Conservation (phyloP, 768 basidiomycete species). For the Boletales sp. region DNA sequence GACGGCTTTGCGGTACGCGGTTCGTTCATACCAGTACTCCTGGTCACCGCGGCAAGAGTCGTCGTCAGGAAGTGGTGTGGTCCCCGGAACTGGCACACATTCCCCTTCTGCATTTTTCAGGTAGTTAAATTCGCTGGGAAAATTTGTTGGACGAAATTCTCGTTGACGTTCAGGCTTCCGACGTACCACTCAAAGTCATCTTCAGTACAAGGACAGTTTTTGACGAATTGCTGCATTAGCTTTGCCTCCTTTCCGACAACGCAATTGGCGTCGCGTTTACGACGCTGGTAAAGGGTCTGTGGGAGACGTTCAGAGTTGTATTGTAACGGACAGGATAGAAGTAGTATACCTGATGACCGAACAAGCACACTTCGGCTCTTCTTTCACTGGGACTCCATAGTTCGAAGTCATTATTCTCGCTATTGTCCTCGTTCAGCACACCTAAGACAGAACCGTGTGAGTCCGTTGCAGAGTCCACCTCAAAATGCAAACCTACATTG, state of each 20-base stretch:
- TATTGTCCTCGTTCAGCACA: slow-evolving; percentile 61
- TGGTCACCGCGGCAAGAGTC: slow-evolving; percentile 57
- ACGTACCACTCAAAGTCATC: slow-evolving; percentile 94
- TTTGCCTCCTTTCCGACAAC: slow-evolving; percentile 72
- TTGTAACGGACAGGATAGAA: not conserved
- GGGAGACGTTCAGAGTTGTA: not conserved
- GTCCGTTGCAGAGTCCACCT: not conserved
- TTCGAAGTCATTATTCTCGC: slow-evolving; percentile 90
- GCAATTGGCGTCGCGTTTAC: slow-evolving; percentile 75
- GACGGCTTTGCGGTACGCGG: slow-evolving; percentile 85
- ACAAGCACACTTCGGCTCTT: slow-evolving; percentile 84
- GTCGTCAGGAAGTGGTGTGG: slow-evolving; percentile 57
- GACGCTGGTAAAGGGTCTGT: slow-evolving; percentile 89
- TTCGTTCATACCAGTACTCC: slow-evolving; percentile 92
- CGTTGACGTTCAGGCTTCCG: not conserved
- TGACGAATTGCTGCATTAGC: slow-evolving; percentile 47
- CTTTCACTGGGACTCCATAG: slow-evolving; percentile 94
- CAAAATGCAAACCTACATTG: slow-evolving; percentile 57
- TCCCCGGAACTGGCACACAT: slow-evolving; percentile 77
- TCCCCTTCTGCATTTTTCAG: slow-evolving; percentile 61
- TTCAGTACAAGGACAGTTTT: slow-evolving; percentile 67
- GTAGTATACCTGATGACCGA: slow-evolving; percentile 74
- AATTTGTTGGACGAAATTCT: not conserved
- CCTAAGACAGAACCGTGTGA: slow-evolving; percentile 42
- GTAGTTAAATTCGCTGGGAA: slow-evolving; percentile 86